Evolutionary conservation across 495 filamentous ascomycete genomes (phyloP), one percentile per base, ranked within the genome.

Genomic region (Letharia lupina): DNA sequence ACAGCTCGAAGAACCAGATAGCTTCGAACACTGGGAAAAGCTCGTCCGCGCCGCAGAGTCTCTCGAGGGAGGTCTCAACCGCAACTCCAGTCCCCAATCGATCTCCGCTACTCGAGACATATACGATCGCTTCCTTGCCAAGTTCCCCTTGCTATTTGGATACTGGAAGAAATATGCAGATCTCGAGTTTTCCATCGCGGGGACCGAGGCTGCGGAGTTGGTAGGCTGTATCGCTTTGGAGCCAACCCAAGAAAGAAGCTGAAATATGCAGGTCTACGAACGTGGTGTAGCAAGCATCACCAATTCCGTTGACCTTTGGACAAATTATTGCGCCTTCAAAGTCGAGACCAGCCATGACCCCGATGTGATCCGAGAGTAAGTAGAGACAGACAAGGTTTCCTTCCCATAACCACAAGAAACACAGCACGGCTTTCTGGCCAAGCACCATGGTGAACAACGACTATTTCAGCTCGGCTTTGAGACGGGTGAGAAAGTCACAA

Each of bases 131-230:
- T 93, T 99, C 73, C 86, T 99, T 12, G 88, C 91, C 63, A 96
- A 96, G 73, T 99, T 97, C 72, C 94, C 94, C 2, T 82, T 98
- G 35, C 84, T 98, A 3, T 99, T 97, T 74, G 94, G 93, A 52
- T 99, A 97, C 77, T 99, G 94, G 94, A 97, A 97, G 80, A 98
- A 96, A 76, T 98, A 99, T 86, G 94, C 94, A 70, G 94, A 98
- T 73, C 77, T 96, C 35, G 94, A 99, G 73, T 99, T 99, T 77
- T 90, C 90, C 20, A 96, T 98, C 69, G 91, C 91, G 8, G 94
- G 94, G 37, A 96, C 95, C 1, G 94, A 99, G 78, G 92, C 95
- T 40, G 95, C 94, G 64, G 94, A 99, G 74, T 94, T 98, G 90
- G 94, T 97, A 82, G 66, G 81, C 68, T 40, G 4, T 23, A 5